Conservation (phyloP, 345 rosid species). For the Turnera subulata region DNA sequence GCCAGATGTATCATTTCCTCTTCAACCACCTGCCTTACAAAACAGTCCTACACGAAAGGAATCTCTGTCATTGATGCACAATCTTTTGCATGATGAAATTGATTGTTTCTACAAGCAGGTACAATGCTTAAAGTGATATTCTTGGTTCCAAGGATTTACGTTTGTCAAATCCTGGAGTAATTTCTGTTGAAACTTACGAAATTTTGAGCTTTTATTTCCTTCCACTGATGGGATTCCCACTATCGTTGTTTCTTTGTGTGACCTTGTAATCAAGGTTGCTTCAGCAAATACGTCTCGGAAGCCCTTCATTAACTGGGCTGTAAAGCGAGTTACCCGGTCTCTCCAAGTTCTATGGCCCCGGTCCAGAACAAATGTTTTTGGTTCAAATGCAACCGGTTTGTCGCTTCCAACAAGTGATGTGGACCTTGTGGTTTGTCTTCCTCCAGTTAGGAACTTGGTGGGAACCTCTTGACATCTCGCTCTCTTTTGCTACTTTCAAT, state of each 20-base stretch:
- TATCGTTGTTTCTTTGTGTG: constrained; percentile 20
- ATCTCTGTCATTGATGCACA: constrained; percentile 65
- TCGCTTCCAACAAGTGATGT: constrained; percentile 97
- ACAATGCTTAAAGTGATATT: constrained; percentile 8
- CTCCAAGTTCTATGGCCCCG: constrained; percentile 98
- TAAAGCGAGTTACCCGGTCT: constrained; percentile 89
- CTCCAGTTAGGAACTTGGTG: constrained; percentile 98
- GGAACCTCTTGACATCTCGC: constrained; percentile 15
- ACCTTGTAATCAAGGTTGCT: constrained; percentile 55
- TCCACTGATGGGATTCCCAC: not conserved
- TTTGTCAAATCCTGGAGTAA: constrained; percentile 1
- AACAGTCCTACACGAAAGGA: constrained; percentile 51
- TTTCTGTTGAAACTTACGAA: not conserved
- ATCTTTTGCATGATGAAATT: constrained; percentile 72
- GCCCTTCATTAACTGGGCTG: constrained; percentile 91
- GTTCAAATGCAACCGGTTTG: constrained; percentile 94
- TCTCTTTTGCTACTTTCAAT: constrained; percentile 1
- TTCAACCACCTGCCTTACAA: constrained; percentile 68
- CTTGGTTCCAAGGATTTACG: constrained; percentile 12
- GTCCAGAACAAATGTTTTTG: constrained; percentile 87
- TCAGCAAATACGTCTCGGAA: constrained; percentile 75
- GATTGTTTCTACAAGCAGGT: constrained; percentile 91
- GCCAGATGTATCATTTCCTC: constrained; percentile 87
- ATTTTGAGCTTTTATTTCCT: constrained; percentile 5
- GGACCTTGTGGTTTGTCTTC: constrained; percentile 96